Conservation (phyloP, 140 eudicot genomes). For the Anethum foeniculum region DNA sequence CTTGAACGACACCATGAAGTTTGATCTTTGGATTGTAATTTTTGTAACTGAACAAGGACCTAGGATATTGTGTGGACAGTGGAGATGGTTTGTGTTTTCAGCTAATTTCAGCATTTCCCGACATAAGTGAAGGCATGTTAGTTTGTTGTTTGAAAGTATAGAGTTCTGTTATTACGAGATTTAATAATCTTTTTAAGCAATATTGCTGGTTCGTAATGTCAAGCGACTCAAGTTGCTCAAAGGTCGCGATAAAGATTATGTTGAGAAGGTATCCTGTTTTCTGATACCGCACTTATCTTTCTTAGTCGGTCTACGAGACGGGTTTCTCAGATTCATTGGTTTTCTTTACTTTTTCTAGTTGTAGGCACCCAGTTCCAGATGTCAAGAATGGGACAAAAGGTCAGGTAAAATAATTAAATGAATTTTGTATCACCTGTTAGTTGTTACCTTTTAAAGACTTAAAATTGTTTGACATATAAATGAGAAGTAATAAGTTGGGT, state of each 20-base stretch:
- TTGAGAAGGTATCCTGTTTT: not conserved
- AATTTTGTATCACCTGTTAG: not conserved
- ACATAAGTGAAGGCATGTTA: not conserved
- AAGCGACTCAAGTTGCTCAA: not conserved
- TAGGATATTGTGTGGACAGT: slow-evolving; percentile 12
- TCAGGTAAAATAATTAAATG: not conserved
- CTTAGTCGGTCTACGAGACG: not conserved
- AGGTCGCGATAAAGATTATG: not conserved
- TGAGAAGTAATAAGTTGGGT: not conserved
- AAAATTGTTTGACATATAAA: not conserved
- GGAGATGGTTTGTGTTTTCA: slow-evolving; percentile 7
- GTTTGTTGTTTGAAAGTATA: not conserved
- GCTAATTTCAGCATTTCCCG: not conserved
- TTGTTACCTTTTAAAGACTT: not conserved
- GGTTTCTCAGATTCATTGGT: not conserved
- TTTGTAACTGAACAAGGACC: slow-evolving; percentile 30
- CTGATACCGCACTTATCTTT: not conserved
- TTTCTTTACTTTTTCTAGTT: not conserved
- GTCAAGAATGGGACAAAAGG: not conserved
- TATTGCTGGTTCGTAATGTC: not conserved
- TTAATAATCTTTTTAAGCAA: not conserved
- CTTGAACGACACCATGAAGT: slow-evolving; percentile 42
- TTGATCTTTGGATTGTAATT: slow-evolving; percentile 16
- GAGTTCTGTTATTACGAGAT: not conserved
- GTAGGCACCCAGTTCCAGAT: not conserved